Conservation (phyloP, 768 basidiomycete species). For the Suillus cothurnatus region DNA sequence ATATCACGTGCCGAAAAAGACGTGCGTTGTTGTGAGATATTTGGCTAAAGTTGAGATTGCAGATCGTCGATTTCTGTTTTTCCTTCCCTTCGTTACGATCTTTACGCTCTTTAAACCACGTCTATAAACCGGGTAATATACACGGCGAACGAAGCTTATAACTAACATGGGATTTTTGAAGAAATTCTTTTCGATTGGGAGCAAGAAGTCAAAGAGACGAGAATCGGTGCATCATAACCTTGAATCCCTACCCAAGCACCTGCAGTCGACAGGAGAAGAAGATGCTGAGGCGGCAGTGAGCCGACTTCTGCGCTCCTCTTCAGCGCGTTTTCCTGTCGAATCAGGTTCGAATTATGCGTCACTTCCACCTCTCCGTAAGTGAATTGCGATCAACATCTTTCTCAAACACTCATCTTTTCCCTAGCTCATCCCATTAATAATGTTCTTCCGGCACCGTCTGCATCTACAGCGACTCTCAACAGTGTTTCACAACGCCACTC, state of each 20-base stretch:
- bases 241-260: constrained; percentile 29
- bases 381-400: constrained; percentile 12
- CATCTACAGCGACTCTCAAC: constrained; percentile 54
- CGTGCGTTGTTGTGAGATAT: constrained; percentile 36
- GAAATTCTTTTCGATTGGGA: constrained; percentile 67
- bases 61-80: background rate
- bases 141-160: constrained; percentile 20
- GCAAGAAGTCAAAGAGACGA: constrained; percentile 59
- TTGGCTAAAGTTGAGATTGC: constrained; percentile 43
- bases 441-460: constrained; percentile 49
- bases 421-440: constrained; percentile 70
- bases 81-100: constrained; percentile 16
- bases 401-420: background rate
- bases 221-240: constrained; percentile 26
- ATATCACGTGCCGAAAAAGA: constrained; percentile 22
- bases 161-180: constrained; percentile 66
- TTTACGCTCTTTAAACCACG: constrained; percentile 29
- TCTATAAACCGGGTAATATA: constrained; percentile 26
- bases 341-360: constrained; percentile 56
- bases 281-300: constrained; percentile 48
- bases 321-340: constrained; percentile 62
- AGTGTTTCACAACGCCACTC: constrained; percentile 58
- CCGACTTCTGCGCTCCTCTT: constrained; percentile 69
- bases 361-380: constrained; percentile 74
- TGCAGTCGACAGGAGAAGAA: constrained; percentile 34